Conservation (phyloP, 2,329 filamentous ascomycete species). For the Hortaea werneckii region DNA sequence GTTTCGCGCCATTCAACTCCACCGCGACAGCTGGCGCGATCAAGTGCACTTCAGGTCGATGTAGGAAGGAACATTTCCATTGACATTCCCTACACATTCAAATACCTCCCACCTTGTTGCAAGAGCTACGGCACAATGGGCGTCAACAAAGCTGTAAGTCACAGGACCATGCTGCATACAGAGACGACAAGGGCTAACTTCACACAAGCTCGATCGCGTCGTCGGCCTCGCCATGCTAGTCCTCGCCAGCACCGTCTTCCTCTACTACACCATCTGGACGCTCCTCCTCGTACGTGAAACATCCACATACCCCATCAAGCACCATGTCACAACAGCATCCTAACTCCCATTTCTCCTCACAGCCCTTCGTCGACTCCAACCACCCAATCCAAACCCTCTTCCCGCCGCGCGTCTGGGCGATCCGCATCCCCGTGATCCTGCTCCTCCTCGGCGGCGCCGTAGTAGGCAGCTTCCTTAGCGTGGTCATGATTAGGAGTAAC, state of each 20-base stretch:
- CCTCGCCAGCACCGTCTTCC: constrained; percentile 60
- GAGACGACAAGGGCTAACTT: constrained; percentile 3
- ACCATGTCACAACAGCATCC: not conserved
- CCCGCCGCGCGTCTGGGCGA: constrained; percentile 95
- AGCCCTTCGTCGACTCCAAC: constrained; percentile 93
- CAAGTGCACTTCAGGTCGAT: too few species aligned
- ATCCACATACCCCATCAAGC: not conserved
- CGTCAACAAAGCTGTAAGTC: not conserved
- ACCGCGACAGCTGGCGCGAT: too few species aligned
- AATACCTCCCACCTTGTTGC: not conserved
- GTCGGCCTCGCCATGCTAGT: constrained; percentile 67
- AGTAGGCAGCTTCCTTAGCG: constrained; percentile 87
- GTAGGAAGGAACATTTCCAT: too few species aligned
- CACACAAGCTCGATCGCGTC: constrained; percentile 74
- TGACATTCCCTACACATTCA: not conserved
- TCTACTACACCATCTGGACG: constrained; percentile 97
- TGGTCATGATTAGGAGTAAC: constrained; percentile 99
- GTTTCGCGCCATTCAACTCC: too few species aligned
- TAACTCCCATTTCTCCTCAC: not conserved
- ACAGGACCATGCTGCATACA: not conserved
- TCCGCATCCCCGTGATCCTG: constrained; percentile 94
- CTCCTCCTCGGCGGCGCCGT: constrained; percentile 85
- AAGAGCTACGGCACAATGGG: not conserved
- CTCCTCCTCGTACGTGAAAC: constrained; percentile 73
- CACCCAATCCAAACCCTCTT: constrained; percentile 93